These are phyloP conservation scores for Saccharomyces hybrid DNA, from an alignment of 1,139 yeast species.

Conservation along the genomic window DNA sequence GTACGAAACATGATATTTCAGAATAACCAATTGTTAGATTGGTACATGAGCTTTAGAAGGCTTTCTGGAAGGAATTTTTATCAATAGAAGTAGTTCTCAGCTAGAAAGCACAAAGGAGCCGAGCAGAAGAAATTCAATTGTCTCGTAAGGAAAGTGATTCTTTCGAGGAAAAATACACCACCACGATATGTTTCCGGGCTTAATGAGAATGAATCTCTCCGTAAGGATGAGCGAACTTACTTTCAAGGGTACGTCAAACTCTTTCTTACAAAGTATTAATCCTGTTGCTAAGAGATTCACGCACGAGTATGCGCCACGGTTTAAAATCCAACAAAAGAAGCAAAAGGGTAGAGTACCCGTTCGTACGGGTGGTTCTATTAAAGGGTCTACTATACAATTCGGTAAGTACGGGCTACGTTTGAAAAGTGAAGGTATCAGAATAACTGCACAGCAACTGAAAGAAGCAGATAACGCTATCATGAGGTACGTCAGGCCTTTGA, in stretches of 20 bases:
- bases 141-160: too few relatives aligned
- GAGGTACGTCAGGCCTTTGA: slow-evolving; percentile 57
- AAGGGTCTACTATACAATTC: slow-evolving; percentile 73
- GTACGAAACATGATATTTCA: neutral
- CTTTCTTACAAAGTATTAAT: neutral
- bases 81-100: neutral
- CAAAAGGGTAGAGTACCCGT: slow-evolving; percentile 94
- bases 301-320: slow-evolving; percentile 86
- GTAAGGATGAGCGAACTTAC: neutral
- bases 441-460: slow-evolving; percentile 79
- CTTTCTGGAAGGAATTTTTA: neutral
- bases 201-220: neutral
- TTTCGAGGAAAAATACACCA: neutral
- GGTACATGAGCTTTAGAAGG: neutral
- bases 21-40: too few relatives aligned
- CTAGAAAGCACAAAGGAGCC: too few relatives aligned
- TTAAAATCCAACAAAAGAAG: slow-evolving; percentile 63
- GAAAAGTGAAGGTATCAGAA: slow-evolving; percentile 75
- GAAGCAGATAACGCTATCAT: slow-evolving; percentile 85
- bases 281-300: slow-evolving; percentile 40
- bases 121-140: too few relatives aligned
- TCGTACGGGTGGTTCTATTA: slow-evolving; percentile 90
- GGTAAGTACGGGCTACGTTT: slow-evolving; percentile 86
- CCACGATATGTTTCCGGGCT: neutral
- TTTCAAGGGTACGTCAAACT: neutral